Conservation (phyloP, 805 yeast genomes). For the Saccharomycopsis sp. region DNA sequence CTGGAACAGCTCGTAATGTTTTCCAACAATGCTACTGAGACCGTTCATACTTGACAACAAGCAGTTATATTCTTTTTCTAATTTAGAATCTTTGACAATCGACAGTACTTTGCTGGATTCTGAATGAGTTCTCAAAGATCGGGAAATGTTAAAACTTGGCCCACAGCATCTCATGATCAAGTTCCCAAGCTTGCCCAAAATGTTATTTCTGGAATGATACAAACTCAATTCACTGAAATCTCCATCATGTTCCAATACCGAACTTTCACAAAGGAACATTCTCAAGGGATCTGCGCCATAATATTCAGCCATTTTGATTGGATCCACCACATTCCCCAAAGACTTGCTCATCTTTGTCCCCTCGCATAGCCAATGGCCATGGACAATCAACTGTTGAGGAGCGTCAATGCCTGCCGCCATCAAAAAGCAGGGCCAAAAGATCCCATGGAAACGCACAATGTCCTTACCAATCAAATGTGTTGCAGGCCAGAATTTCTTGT, state of each 20-base stretch:
- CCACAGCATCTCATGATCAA: conserved; percentile 68
- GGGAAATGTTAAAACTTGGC: conserved; percentile 47
- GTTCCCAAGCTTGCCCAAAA: conserved; percentile 80
- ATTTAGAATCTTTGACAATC: not conserved
- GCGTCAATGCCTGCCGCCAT: conserved; percentile 68
- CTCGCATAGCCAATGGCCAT: conserved; percentile 87
- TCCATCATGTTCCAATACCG: conserved; percentile 68
- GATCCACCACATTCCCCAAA: conserved; percentile 90
- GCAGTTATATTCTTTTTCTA: conserved; percentile 8
- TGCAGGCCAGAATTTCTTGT: conserved; percentile 44
- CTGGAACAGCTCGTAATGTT: conserved; percentile 38
- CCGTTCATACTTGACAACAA: conserved; percentile 30
- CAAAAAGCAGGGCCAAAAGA: conserved; percentile 89
- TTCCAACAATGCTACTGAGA: conserved; percentile 34
- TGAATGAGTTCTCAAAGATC: conserved; percentile 31
- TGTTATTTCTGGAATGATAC: conserved; percentile 44
- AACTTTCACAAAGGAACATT: conserved; percentile 66
- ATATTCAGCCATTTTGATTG: conserved; percentile 48
- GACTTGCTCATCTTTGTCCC: conserved; percentile 94
- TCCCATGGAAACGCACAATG: conserved; percentile 77
- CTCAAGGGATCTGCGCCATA: conserved; percentile 72
- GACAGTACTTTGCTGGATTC: not conserved
- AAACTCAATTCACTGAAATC: conserved; percentile 61
- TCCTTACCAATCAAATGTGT: conserved; percentile 89
- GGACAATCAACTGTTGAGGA: conserved; percentile 75